A percentile compares a stretch with the other conserved stretches of the same genome.
Evolutionary conservation across 768 basidiomycete genomes (phyloP).

Genomic region (Mycena kentingensis): DNA sequence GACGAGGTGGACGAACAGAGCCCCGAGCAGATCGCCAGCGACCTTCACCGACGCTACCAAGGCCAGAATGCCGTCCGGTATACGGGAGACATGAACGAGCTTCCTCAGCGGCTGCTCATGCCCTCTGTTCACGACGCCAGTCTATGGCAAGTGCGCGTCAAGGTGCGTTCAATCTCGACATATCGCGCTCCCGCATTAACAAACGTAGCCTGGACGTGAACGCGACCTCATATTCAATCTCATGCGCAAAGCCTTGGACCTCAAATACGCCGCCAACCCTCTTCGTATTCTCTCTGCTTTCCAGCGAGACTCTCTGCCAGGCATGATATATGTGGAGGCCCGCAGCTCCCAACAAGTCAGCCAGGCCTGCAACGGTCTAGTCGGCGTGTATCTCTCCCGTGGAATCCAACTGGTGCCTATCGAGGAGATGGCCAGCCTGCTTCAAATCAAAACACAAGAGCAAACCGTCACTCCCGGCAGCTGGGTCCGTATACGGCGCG

Average conservation of each 20-base stretch:
- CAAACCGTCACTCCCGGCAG: constrained; percentile 79
- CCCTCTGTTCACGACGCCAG: constrained; percentile 95
- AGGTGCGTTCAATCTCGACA: constrained; percentile 51
- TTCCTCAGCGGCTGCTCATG: constrained; percentile 93
- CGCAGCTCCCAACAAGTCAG: constrained; percentile 83
- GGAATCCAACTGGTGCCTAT: constrained; percentile 88
- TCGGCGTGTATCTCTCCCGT: constrained; percentile 86
- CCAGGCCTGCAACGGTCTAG: constrained; percentile 84
- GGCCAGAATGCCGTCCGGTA: constrained; percentile 70
- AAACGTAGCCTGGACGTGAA: constrained; percentile 79
- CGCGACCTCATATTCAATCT: constrained; percentile 92
- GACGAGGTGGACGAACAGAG: constrained; percentile 76
- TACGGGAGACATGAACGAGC: constrained; percentile 89
- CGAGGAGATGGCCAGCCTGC: constrained; percentile 95
- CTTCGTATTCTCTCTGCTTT: constrained; percentile 92
- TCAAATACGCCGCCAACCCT: constrained; percentile 75
- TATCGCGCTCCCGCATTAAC: background rate
- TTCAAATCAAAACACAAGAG: constrained; percentile 96
- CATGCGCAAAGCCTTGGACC: constrained; percentile 88
- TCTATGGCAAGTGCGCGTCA: constrained; percentile 93
- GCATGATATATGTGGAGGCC: constrained; percentile 97
- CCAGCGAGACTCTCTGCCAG: constrained; percentile 91
- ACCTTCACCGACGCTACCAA: constrained; percentile 76
- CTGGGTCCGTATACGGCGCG: constrained; percentile 95
- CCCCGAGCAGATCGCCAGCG: constrained; percentile 81